Conservation (phyloP, 108 stramenopile genomes). For the Cyclotella choctawhatcheeana region DNA sequence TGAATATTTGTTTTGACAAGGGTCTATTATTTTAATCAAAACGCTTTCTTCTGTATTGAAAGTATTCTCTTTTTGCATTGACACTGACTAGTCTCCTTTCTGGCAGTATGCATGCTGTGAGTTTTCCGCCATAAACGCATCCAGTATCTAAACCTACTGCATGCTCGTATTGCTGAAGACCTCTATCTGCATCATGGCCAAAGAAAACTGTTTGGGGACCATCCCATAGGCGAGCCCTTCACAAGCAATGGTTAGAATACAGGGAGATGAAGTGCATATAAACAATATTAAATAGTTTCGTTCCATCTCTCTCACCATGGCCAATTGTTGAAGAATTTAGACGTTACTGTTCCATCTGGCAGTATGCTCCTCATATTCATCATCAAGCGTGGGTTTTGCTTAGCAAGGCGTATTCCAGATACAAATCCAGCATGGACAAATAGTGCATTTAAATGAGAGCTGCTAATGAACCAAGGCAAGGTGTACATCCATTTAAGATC, state of each 20-base stretch:
- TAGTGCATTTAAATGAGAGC: conserved; percentile 79
- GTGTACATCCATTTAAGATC: conserved; percentile 91
- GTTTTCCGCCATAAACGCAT: conserved; percentile 93
- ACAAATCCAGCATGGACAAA: conserved; percentile 97
- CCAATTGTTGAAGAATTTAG: conserved; percentile 92
- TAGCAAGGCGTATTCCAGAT: conserved; percentile 73
- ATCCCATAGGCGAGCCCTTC: conserved; percentile 91
- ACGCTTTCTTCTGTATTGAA: conserved; percentile 88
- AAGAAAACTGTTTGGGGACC: conserved; percentile 93
- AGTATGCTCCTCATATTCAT: conserved; percentile 82
- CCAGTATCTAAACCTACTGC: conserved; percentile 95
- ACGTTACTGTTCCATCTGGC: conserved; percentile 90
- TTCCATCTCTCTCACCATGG: too few species aligned
- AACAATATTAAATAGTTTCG: too few species aligned
- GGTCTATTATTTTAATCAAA: too few species aligned
- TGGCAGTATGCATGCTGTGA: conserved; percentile 94
- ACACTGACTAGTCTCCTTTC: conserved; percentile 86
- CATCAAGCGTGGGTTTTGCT: conserved; percentile 79
- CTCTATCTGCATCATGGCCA: conserved; percentile 95
- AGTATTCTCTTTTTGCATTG: conserved; percentile 79
- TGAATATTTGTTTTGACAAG: too few species aligned
- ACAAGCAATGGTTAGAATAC: too few species aligned
- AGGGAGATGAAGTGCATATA: too few species aligned
- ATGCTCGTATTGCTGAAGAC: conserved; percentile 91
- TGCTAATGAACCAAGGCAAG: conserved; percentile 91